These are phyloP conservation scores for Ophiocordyceps camponoti-saundersi DNA, from an alignment of 2,329 filamentous ascomycete genomes.

Conservation along the genomic window DNA sequence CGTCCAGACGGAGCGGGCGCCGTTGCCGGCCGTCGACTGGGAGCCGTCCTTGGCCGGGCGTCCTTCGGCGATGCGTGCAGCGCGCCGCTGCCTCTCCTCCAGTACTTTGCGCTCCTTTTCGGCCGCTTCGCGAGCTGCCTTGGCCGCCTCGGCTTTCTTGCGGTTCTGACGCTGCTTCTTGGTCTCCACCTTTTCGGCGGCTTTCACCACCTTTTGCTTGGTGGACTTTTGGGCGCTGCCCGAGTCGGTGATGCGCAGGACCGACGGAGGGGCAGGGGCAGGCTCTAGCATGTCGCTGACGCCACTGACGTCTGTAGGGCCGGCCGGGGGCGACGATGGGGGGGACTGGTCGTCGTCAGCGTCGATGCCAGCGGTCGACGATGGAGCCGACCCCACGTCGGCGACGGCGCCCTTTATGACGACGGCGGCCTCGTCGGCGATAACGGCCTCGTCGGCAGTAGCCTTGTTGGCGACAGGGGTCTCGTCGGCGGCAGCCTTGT, in stretches of 20 bases:
- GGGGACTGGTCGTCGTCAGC: constrained; percentile 69
- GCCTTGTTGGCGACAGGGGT: not conserved
- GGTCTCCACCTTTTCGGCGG: constrained; percentile 53
- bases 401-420: not conserved
- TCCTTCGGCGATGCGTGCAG: constrained; percentile 67
- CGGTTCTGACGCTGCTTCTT: constrained; percentile 95
- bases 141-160: constrained; percentile 71
- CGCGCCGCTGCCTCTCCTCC: constrained; percentile 69
- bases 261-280: constrained; percentile 46
- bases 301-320: constrained; percentile 43
- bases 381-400: constrained; percentile 29
- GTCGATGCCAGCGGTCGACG: constrained; percentile 57
- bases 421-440: not conserved
- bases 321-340: constrained; percentile 44
- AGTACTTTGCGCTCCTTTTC: constrained; percentile 63
- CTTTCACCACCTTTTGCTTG: constrained; percentile 35
- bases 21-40: constrained; percentile 31
- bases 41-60: constrained; percentile 69
- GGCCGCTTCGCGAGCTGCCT: constrained; percentile 55
- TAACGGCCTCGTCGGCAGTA: not conserved
- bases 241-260: constrained; percentile 61
- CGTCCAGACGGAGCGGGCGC: constrained; percentile 25
- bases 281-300: constrained; percentile 88
- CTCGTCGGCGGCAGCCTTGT: not conserved
- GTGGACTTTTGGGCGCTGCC: constrained; percentile 42